Evolutionary conservation across 345 rosid genomes (phyloP).

Genomic region (Brassica cretica): DNA sequence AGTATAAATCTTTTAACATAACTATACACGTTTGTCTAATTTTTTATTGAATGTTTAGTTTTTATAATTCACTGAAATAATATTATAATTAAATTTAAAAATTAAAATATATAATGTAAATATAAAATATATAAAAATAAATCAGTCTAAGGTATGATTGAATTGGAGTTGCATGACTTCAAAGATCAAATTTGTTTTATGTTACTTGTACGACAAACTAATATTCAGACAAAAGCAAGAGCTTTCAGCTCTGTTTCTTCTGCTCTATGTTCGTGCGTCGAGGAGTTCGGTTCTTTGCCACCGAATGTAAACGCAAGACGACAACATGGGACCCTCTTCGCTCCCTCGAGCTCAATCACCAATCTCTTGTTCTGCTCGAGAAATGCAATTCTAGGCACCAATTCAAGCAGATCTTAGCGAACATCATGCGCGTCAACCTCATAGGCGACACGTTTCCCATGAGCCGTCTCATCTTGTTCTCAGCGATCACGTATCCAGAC

Average conservation of each 20-base stretch:
- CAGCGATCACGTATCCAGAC: conserved; percentile 52
- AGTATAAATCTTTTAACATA: too few relatives aligned
- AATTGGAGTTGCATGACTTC: too few relatives aligned
- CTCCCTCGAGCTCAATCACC: conserved; percentile 50
- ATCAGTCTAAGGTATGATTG: too few relatives aligned
- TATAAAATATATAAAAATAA: too few relatives aligned
- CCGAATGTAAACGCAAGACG: conserved; percentile 26
- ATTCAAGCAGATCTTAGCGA: conserved; percentile 56
- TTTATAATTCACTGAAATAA: too few relatives aligned
- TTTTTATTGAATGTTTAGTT: too few relatives aligned
- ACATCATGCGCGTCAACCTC: conserved; percentile 51
- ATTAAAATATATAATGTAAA: too few relatives aligned
- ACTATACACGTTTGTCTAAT: too few relatives aligned
- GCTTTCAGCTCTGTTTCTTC: not conserved
- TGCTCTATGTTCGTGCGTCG: conserved; percentile 27
- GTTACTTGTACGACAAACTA: not conserved
- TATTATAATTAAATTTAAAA: too few relatives aligned
- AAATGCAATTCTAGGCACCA: conserved; percentile 47
- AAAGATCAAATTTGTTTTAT: too few relatives aligned
- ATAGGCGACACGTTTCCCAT: conserved; percentile 53
- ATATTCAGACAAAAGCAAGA: not conserved
- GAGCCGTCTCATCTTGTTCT: conserved; percentile 58
- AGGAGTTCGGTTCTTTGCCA: conserved; percentile 40
- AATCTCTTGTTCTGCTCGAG: conserved; percentile 53
- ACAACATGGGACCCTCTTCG: conserved; percentile 51